These are phyloP conservation scores for Suhomyces taliae DNA, from an alignment of 1,139 yeast genomes.

Conservation along the genomic window DNA sequence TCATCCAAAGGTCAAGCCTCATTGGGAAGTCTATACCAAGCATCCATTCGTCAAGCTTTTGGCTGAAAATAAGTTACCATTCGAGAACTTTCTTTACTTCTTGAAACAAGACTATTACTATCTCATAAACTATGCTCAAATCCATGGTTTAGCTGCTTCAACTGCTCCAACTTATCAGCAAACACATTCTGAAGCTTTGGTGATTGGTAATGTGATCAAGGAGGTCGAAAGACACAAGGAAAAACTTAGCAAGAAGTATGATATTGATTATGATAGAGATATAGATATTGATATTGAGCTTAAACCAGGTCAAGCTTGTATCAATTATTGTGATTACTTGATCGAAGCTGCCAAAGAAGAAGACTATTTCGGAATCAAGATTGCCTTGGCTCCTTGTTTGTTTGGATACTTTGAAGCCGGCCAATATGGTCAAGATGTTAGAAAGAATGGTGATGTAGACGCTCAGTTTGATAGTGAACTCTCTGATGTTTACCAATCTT, in stretches of 20 bases:
- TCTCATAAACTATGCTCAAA: conserved; percentile 64
- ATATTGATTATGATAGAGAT: conserved; percentile 46
- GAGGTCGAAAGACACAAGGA: conserved; percentile 60
- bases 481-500: conserved; percentile 44
- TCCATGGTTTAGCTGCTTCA: conserved; percentile 66
- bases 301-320: conserved; percentile 55
- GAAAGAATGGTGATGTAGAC: conserved; percentile 11
- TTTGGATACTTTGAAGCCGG: conserved; percentile 69
- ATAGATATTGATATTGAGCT: conserved; percentile 40
- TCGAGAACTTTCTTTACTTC: conserved; percentile 54
- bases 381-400: conserved; percentile 75
- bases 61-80: conserved; percentile 53
- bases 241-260: conserved; percentile 47
- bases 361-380: conserved; percentile 64
- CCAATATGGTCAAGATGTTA: conserved; percentile 20
- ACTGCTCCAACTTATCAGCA: conserved; percentile 58
- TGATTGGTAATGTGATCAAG: conserved; percentile 50
- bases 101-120: conserved; percentile 74
- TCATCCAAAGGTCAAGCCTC: conserved; percentile 55
- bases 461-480: conserved; percentile 11
- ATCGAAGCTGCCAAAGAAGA: conserved; percentile 49
- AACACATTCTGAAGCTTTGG: conserved; percentile 51
- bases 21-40: conserved; percentile 59
- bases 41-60: conserved; percentile 62
- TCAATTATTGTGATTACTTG: conserved; percentile 61